These are phyloP conservation scores for Ramaria rubella DNA, from an alignment of 768 basidiomycete species.

Conservation along the genomic window DNA sequence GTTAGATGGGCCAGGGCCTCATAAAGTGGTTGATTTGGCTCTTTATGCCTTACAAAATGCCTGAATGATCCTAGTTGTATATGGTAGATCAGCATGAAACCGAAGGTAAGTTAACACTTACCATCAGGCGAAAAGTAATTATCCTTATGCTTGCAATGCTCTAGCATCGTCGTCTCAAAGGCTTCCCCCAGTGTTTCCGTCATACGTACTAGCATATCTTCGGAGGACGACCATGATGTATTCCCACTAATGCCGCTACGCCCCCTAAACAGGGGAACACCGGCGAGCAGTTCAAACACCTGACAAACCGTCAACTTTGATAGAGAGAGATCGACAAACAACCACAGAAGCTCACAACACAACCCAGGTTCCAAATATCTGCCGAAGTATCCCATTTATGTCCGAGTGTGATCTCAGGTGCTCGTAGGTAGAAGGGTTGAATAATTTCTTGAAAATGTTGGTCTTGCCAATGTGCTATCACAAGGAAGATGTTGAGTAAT, in stretches of 20 bases:
- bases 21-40: neutral
- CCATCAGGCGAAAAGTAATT: neutral
- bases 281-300: constrained; percentile 10
- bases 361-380: constrained; percentile 15
- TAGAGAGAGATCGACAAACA: neutral
- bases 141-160: neutral
- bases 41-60: neutral
- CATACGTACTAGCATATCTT: neutral
- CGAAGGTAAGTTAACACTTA: neutral
- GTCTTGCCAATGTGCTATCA: neutral
- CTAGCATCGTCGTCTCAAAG: neutral
- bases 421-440: neutral
- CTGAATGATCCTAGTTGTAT: neutral
- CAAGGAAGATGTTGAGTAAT: neutral
- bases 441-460: neutral
- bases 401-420: constrained; percentile 14
- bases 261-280: neutral
- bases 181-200: neutral
- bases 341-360: constrained; percentile 14
- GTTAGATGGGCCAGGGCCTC: neutral
- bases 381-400: constrained; percentile 8
- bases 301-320: neutral
- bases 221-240: neutral
- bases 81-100: neutral
- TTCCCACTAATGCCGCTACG: neutral